phyloP scores from a whole-genome alignment of 1,284 basidiomycete genomes.

The Anthracocystis setariae region DNA sequence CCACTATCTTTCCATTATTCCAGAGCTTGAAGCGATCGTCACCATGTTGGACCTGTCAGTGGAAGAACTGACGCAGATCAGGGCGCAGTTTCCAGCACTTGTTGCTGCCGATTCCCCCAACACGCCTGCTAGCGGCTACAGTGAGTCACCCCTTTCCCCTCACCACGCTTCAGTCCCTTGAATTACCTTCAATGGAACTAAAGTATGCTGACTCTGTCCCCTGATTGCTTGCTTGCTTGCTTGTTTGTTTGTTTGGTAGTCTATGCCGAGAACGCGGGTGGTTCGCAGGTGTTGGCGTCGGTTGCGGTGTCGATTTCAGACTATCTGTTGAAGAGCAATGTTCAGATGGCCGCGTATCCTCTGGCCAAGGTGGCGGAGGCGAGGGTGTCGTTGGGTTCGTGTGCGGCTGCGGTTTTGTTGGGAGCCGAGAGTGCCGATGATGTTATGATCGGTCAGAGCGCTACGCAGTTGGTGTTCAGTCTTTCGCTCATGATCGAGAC shows the following conservation, averaged over 20 bases:
- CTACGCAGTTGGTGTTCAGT: conserved; percentile 39
- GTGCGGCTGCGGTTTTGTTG: conserved; percentile 74
- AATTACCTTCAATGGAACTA: background rate
- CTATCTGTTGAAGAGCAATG: conserved; percentile 78
- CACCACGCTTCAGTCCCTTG: background rate
- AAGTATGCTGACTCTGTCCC: background rate
- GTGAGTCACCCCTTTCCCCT: background rate
- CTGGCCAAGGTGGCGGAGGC: conserved; percentile 73
- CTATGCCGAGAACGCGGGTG: conserved; percentile 82
- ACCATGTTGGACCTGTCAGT: background rate
- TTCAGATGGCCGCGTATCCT: conserved; percentile 76
- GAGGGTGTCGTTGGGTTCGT: conserved; percentile 72
- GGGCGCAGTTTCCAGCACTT: conserved; percentile 25
- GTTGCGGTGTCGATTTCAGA: conserved; percentile 75
- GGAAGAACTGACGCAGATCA: conserved; percentile 5
- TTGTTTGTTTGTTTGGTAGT: conserved; percentile 57
- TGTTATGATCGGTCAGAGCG: conserved; percentile 74
- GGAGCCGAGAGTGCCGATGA: conserved; percentile 75
- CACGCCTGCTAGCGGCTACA: background rate
- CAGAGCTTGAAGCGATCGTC: background rate
- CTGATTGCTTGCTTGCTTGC: background rate
- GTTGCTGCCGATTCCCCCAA: conserved; percentile 9
- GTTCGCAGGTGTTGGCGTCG: conserved; percentile 72
- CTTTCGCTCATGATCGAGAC: conserved; percentile 43
- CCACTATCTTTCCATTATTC: no score